A percentile compares a stretch with the other conserved stretches of the same genome.
phyloP scores from a whole-genome alignment of 2,329 filamentous ascomycete genomes.

The Metarhizium humberi region DNA sequence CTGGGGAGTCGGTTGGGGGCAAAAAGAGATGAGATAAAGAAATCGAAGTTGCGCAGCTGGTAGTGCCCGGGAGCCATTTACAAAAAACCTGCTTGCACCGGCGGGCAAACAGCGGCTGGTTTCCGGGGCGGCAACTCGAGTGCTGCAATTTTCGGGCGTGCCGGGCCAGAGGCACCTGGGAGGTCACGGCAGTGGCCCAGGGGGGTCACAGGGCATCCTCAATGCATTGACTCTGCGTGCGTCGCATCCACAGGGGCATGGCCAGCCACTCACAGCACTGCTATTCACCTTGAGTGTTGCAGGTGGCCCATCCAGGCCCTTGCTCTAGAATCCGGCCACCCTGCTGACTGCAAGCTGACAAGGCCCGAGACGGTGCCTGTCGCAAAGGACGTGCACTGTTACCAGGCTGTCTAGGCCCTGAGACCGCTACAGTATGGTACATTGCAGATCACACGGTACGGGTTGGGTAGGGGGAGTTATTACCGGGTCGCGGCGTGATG shows the following conservation, averaged over 20 bases:
- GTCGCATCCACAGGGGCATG: slow-evolving; percentile 7
- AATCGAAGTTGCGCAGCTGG: background rate
- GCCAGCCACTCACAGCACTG: slow-evolving; percentile 12
- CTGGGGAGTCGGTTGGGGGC: background rate
- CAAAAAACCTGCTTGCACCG: background rate
- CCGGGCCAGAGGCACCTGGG: background rate
- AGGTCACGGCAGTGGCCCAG: slow-evolving; percentile 3
- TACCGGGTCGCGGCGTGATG: background rate
- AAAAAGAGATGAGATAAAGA: slow-evolving; percentile 6
- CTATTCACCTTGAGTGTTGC: background rate
- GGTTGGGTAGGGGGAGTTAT: slow-evolving; percentile 4
- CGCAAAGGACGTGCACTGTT: background rate
- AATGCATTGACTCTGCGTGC: background rate
- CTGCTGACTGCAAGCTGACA: background rate
- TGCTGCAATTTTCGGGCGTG: background rate
- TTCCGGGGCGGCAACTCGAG: background rate
- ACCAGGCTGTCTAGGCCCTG: background rate
- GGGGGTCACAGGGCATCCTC: background rate
- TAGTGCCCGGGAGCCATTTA: background rate
- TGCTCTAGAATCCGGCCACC: slow-evolving; percentile 1
- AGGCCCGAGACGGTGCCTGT: background rate
- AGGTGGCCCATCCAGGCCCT: background rate
- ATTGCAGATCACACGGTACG: background rate
- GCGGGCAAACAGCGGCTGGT: slow-evolving; percentile 1
- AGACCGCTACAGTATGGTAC: background rate